These are phyloP conservation scores for Phaseolus coccineus DNA, from an alignment of 331 rosid genomes.

Conservation along the genomic window DNA sequence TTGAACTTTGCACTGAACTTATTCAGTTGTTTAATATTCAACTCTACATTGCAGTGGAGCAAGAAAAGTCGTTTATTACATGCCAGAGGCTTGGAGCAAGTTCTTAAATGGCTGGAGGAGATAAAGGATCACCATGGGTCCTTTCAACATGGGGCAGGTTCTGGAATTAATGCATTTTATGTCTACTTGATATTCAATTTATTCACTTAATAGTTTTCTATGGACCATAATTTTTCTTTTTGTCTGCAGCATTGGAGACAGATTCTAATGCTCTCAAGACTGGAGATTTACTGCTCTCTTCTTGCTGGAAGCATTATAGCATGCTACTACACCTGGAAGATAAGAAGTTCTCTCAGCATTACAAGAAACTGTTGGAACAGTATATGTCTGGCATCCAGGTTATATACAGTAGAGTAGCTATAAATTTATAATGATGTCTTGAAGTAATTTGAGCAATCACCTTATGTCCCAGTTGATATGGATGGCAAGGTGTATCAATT, in stretches of 20 bases:
- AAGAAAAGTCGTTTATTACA: constrained; percentile 79
- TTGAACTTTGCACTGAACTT: constrained; percentile 38
- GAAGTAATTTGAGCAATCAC: constrained; percentile 27
- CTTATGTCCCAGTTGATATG: constrained; percentile 21
- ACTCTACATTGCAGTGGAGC: constrained; percentile 75
- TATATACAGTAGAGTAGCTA: constrained; percentile 35
- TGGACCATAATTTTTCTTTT: constrained; percentile 46
- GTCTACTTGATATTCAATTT: constrained; percentile 35
- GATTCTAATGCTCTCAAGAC: constrained; percentile 67
- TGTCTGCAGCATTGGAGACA: constrained; percentile 59
- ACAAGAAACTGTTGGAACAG: constrained; percentile 82
- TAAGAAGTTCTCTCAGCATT: constrained; percentile 59
- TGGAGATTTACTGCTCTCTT: constrained; percentile 76
- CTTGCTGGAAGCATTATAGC: constrained; percentile 98
- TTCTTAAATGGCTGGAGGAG: constrained; percentile 86
- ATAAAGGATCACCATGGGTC: constrained; percentile 58
- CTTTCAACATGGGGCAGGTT: constrained; percentile 82
- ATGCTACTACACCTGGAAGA: constrained; percentile 80
- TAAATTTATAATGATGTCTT: constrained; percentile 6
- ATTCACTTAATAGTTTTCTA: constrained; percentile 35
- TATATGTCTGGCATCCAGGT: constrained; percentile 94
- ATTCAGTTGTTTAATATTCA: constrained; percentile 42
- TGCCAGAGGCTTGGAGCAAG: constrained; percentile 87
- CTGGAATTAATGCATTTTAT: constrained; percentile 50
- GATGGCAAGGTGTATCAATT: constrained; percentile 12